Evolutionary conservation across 345 rosid genomes (phyloP), one percentile per base, ranked within the genome.

Genomic region (Diplotaxis tenuifolia): DNA sequence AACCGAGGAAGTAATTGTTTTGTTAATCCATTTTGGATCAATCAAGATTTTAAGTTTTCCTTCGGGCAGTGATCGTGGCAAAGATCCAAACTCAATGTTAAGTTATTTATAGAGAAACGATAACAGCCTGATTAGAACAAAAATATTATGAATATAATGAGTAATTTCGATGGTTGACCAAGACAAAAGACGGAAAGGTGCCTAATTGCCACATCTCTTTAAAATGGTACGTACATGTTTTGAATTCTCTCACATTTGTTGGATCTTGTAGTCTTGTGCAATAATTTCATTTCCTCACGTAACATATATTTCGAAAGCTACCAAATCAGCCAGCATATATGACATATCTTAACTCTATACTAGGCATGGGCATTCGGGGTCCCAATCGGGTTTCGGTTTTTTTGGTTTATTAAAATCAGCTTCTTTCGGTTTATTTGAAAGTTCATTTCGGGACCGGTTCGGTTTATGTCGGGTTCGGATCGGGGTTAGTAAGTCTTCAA

Each of bases 301-400:
- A 20, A 8, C 25, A 1, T 18, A 23, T 14, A 11, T 57, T 55
- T 21, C 22, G 21, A 31, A 54, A 69, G 25, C 50, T 15, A 49
- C 27, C 58, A 49, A 53, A 69, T 75, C 79, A 62, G 65, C 79
- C 79, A 75, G 70, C 75, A 68, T n/a, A n/a, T n/a, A n/a, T n/a
- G n/a, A n/a, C 69, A 38, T 36, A 47, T 66, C 0, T 67, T 50
- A 36, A 40, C 23, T 60, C 65, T 10, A 21, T n/a, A n/a, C n/a
- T n/a, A n/a, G n/a, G n/a, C n/a, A n/a, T n/a, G n/a, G n/a, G n/a
- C n/a, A n/a, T n/a, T n/a, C n/a, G n/a, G n/a, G n/a, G n/a, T n/a
- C n/a, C n/a, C n/a, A n/a, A n/a, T n/a, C n/a, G n/a, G n/a, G n/a
- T n/a, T n/a, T n/a, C n/a, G n/a, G n/a, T n/a, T n/a, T n/a, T n/a